Evolutionary conservation across 805 yeast genomes (phyloP), one percentile per base, ranked within the genome.

Genomic region (Kregervanrija pseudodelftensis): DNA sequence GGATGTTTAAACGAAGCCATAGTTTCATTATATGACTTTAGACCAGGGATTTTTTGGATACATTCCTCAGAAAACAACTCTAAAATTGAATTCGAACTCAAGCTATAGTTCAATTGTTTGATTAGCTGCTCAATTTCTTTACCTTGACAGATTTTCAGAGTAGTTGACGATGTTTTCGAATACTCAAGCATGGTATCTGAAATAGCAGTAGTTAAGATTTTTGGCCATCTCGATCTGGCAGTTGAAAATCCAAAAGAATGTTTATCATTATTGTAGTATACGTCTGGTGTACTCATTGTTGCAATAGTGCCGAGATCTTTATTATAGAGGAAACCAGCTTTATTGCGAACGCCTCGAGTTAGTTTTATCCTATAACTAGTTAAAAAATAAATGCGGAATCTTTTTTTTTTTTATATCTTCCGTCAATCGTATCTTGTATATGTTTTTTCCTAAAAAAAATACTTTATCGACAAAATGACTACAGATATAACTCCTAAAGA

Each of bases 181-280:
- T 36, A 34, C 15, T 8, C 37, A 56, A 4, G 30, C 35, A 30
- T 55, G 36, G 82, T 66, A 58, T 90, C 97, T 28, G 72, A 75
- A 38, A 86, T 68, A 14, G 82, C 79, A 15, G 82, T 85, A 30
- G 75, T 70, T 39, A 90, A 58, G 52, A 93, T 87, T 44, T 78
- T 79, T 30, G 95, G 91, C 97, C 98, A 93, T 63, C 99, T 80
- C 33, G 71, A 69, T 50, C 77, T 73, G 9, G 86, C 84, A 0
- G 98, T 89, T 33, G 77, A 70, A 58, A 75, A 80, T 9, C 95
- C 98, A 61, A 93, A 93, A 3, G 96, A 85, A 46, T 72, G 74
- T 34, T 70, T 63, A 57, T 88, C 95, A 59, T 74, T 74, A 62
- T 84, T 86, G 59, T 64, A 70, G 60, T 82, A 85, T 5, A 71